Evolutionary conservation across 2,329 filamentous ascomycete genomes (phyloP).

Genomic region (Incumbomyces lentus): DNA sequence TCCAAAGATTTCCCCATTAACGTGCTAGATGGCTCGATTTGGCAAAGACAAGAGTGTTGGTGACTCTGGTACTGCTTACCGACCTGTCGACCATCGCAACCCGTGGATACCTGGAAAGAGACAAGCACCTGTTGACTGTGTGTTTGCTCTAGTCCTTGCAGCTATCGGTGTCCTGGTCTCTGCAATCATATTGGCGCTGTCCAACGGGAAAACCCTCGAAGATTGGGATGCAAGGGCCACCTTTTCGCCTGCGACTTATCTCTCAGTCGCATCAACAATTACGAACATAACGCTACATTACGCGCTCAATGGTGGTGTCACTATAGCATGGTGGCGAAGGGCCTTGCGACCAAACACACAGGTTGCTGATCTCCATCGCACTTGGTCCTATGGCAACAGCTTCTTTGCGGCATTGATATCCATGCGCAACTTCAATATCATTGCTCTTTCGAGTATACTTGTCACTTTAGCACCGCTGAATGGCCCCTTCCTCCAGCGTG

Average conservation of each 20-base stretch:
- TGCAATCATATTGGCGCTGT: slow-evolving; percentile 6
- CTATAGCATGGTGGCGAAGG: slow-evolving; percentile 12
- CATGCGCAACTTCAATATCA: slow-evolving; percentile 10
- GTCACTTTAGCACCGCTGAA: slow-evolving; percentile 9
- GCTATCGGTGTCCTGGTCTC: slow-evolving; percentile 8
- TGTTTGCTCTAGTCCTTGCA: no score
- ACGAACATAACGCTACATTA: slow-evolving; percentile 10
- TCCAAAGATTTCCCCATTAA: no score
- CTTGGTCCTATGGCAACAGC: slow-evolving; percentile 13
- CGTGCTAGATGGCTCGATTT: no score
- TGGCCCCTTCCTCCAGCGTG: slow-evolving; percentile 13
- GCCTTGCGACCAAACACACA: slow-evolving; percentile 5
- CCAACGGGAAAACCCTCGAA: slow-evolving; percentile 4
- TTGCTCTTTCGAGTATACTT: slow-evolving; percentile 12
- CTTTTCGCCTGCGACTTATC: slow-evolving; percentile 13
- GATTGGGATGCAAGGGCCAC: slow-evolving; percentile 2
- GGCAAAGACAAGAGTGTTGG: no score
- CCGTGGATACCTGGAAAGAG: no score
- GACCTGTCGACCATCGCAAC: no score
- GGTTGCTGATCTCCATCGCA: slow-evolving; percentile 13
- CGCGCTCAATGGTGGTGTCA: slow-evolving; percentile 10
- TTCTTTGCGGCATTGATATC: slow-evolving; percentile 7
- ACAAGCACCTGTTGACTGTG: no score
- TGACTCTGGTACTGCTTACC: no score
- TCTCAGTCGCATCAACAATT: slow-evolving; percentile 12